Evolutionary conservation across 495 filamentous ascomycete species (phyloP), one percentile per base, ranked within the genome.

Genomic region (Hypoxylon perforatum): DNA sequence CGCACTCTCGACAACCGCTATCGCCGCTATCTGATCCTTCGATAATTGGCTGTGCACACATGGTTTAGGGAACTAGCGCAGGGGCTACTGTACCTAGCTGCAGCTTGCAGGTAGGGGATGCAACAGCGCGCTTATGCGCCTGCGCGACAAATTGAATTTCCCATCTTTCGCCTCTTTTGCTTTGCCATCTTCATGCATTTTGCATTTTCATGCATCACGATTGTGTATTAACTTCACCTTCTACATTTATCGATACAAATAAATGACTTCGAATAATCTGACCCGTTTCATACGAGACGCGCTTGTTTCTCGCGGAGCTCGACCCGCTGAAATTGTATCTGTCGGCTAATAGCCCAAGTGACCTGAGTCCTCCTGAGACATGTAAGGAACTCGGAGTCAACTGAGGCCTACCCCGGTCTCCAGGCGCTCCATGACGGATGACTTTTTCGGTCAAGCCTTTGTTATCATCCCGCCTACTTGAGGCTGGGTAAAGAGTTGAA

Each of bases 301-400:
- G 17, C 17, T 19, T 41, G 14, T 17, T 41, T 44, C 41, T 4
- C 41, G 14, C 39, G 5, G 39, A 3, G 3, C 17, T 44, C 8
- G 41, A 44, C 6, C 0, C 17, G 4, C 11, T 18, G 17, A 42
- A 15, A 28, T 53, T 19, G 19, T 21, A 17, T 41, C 50, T 59
- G 36, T 61, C 51, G 46, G 46, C 17, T 52, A 52, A n/a, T 9
- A 18, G 3, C 18, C 39, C 64, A 39, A 64, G 48, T 67, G 64
- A 67, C 64, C 58, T 19, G 50, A 19, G 21, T 22, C 58, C 42
- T 19, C 38, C 35, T 68, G 53, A 68, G 59, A 68, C 65, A 68
- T 1, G 38, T 58, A 39, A 46, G 44, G 15, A 59, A 38, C 39
- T 51, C 23, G 14, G 33, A 59, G 65, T 68, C 65, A 68, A 68